A percentile compares a stretch with the other conserved stretches of the same genome.
These are phyloP conservation scores for Globisporangium echinulatum DNA, from an alignment of 352 stramenopile species.

Conservation along the genomic window DNA sequence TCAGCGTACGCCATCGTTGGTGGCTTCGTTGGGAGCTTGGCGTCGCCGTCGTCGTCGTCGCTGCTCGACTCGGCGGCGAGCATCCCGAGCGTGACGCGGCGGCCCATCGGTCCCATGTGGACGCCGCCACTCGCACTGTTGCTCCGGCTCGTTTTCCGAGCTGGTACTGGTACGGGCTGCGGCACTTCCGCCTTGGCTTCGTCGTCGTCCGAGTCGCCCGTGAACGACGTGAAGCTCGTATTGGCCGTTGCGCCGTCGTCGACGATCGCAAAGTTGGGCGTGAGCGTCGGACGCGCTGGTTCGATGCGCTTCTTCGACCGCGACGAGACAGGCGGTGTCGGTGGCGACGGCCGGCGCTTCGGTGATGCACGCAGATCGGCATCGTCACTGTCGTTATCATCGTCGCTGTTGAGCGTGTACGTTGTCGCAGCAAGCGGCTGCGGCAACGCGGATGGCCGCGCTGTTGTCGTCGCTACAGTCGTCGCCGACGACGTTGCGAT, in stretches of 20 bases:
- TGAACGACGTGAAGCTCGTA: conserved; percentile 84
- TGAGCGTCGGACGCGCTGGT: conserved; percentile 19
- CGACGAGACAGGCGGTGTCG: conserved; percentile 9
- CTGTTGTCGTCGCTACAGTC: conserved; percentile 2
- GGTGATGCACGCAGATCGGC: conserved; percentile 12
- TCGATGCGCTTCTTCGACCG: not conserved
- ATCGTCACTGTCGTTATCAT: conserved; percentile 3
- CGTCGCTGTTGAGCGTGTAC: conserved; percentile 5
- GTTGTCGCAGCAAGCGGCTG: conserved; percentile 5
- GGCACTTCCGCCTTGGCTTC: conserved; percentile 63
- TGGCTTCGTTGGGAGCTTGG: conserved; percentile 49
- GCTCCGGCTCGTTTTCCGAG: conserved; percentile 25
- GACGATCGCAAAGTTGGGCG: conserved; percentile 71
- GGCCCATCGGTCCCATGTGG: conserved; percentile 52
- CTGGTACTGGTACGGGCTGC: conserved; percentile 41
- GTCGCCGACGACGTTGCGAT: conserved; percentile 10
- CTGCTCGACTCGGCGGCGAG: conserved; percentile 77
- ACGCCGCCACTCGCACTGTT: conserved; percentile 27
- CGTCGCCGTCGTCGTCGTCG: conserved; percentile 50
- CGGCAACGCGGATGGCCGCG: not conserved
- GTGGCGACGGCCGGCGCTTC: conserved; percentile 16
- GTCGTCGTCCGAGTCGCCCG: conserved; percentile 63
- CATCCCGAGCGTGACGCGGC: conserved; percentile 61
- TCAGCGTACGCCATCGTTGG: conserved; percentile 27
- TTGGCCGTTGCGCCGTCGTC: conserved; percentile 45